These are phyloP conservation scores for Paraglomus brasilianum DNA, from an alignment of 192 early-diverging fungal species.

Conservation along the genomic window DNA sequence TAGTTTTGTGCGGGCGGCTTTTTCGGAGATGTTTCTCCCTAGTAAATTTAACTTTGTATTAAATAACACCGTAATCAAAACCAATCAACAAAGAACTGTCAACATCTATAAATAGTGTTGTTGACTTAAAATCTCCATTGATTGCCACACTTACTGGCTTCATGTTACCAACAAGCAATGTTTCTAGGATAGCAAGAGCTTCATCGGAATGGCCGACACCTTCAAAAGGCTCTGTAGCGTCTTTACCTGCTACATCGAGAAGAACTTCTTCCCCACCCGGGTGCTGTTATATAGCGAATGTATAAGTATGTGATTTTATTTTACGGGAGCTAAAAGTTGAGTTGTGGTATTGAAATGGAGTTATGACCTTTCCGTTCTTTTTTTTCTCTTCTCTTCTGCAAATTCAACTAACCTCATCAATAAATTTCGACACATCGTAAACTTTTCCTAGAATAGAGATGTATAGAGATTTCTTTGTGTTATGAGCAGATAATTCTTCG, in stretches of 20 bases:
- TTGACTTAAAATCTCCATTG: neutral
- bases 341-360: neutral
- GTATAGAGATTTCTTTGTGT: slow-evolving; percentile 74
- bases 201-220: slow-evolving; percentile 97
- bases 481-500: slow-evolving; percentile 73
- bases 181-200: slow-evolving; percentile 80
- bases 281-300: slow-evolving; percentile 58
- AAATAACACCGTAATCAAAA: neutral
- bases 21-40: neutral
- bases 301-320: neutral
- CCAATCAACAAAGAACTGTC: neutral
- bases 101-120: neutral
- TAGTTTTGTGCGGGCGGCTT: neutral
- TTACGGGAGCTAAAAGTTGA: neutral
- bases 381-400: neutral
- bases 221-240: slow-evolving; percentile 93
- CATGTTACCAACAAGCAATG: slow-evolving; percentile 73
- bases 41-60: neutral
- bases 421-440: slow-evolving; percentile 76
- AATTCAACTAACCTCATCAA: slow-evolving; percentile 61
- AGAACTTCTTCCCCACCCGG: slow-evolving; percentile 98
- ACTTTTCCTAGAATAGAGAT: slow-evolving; percentile 77
- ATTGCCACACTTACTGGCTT: slow-evolving; percentile 48
- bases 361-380: neutral
- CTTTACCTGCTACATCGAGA: slow-evolving; percentile 84